These are phyloP conservation scores for Tuctoria greenei DNA, from an alignment of 176 grass and related monocot genomes.

Conservation along the genomic window DNA sequence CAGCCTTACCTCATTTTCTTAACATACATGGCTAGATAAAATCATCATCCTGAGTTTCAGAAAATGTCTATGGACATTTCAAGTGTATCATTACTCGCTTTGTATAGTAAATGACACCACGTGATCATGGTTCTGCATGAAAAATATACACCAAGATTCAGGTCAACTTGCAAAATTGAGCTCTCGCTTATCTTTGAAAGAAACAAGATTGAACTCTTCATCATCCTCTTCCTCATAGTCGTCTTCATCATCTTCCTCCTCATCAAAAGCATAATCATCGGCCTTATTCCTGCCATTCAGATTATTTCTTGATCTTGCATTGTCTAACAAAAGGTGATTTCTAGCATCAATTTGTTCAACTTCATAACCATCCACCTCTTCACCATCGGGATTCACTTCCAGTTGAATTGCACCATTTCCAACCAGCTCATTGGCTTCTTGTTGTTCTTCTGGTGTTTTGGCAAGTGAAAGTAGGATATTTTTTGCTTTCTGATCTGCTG, in stretches of 20 bases:
- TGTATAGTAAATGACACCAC: conserved; percentile 30
- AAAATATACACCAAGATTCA: conserved; percentile 47
- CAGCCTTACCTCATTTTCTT: conserved; percentile 12
- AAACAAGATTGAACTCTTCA: conserved; percentile 66
- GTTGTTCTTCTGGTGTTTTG: conserved; percentile 62
- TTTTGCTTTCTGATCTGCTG: conserved; percentile 81
- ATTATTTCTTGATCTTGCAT: conserved; percentile 22
- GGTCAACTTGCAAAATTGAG: conserved; percentile 52
- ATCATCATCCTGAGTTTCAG: conserved; percentile 11
- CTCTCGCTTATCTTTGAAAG: conserved; percentile 64
- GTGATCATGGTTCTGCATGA: conserved; percentile 20
- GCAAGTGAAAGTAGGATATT: conserved; percentile 80
- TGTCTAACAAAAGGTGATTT: conserved; percentile 11
- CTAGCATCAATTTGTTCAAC: conserved; percentile 27
- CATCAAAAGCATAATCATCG: conserved; percentile 32
- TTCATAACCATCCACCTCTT: conserved; percentile 27
- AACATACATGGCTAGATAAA: conserved; percentile 1
- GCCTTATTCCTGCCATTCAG: conserved; percentile 29
- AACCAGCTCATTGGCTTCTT: conserved; percentile 71
- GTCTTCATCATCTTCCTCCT: conserved; percentile 30
- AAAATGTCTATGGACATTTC: conserved; percentile 30
- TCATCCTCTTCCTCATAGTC: conserved; percentile 55
- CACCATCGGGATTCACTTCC: conserved; percentile 26
- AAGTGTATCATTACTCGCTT: conserved; percentile 16
- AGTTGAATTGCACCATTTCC: conserved; percentile 51